Conservation (phyloP, 1,139 yeast genomes). For the Sugiyamaella pinicola region DNA sequence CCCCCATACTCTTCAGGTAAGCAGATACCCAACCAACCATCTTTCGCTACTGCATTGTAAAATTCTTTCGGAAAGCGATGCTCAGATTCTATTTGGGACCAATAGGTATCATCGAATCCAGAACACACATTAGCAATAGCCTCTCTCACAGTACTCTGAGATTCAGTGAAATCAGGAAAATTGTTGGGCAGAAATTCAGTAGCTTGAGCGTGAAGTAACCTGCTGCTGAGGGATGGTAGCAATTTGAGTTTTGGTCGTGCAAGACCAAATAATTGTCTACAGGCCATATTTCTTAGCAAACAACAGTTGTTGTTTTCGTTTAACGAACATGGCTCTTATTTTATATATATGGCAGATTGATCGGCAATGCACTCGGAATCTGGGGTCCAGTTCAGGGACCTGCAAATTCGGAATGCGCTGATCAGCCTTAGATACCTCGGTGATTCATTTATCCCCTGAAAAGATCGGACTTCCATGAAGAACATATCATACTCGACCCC, state of each 20-base stretch:
- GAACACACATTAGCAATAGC: constrained; percentile 18
- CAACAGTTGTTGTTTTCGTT: background rate
- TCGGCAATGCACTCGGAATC: background rate
- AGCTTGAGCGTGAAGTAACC: constrained; percentile 9
- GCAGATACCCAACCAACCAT: constrained; percentile 23
- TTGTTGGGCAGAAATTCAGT: constrained; percentile 15
- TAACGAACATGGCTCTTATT: background rate
- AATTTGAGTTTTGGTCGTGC: background rate
- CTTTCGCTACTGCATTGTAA: constrained; percentile 18
- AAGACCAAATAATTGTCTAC: background rate
- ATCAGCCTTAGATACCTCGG: background rate
- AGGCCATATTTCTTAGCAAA: background rate
- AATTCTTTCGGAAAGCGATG: constrained; percentile 21
- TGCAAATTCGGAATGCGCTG: background rate
- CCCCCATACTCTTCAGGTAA: constrained; percentile 22
- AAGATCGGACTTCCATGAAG: background rate
- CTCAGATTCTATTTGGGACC: constrained; percentile 17
- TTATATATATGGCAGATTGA: background rate
- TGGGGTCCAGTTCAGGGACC: background rate
- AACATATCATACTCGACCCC: background rate
- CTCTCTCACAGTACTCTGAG: constrained; percentile 17
- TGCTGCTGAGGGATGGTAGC: background rate
- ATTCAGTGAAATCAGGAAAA: constrained; percentile 19
- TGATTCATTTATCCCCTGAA: background rate
- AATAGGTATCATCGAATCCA: constrained; percentile 19